These are phyloP conservation scores for Ophiostoma montium DNA, from an alignment of 2,329 filamentous ascomycete genomes.

Conservation along the genomic window DNA sequence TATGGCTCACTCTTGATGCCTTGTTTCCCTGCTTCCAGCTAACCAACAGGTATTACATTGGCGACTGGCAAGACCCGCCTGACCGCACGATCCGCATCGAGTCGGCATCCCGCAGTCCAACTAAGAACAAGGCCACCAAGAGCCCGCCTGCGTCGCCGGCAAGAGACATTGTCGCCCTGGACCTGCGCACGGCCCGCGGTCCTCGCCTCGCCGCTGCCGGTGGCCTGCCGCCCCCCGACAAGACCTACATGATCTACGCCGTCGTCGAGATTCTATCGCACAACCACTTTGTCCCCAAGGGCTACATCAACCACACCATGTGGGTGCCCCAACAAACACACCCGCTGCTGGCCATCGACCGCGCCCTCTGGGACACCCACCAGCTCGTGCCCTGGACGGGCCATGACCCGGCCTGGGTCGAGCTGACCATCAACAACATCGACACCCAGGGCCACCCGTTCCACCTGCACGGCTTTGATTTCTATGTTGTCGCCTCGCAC, in stretches of 20 bases:
- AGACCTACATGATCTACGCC: slow-evolving; percentile 13
- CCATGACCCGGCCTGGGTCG: slow-evolving; percentile 13
- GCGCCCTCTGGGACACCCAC: slow-evolving; percentile 13
- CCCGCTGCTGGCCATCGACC: slow-evolving; percentile 12
- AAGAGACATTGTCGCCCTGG: not conserved
- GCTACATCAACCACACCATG: slow-evolving; percentile 15
- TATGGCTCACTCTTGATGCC: not conserved
- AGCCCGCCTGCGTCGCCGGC: not conserved
- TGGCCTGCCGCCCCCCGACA: slow-evolving; percentile 9
- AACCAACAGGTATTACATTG: slow-evolving; percentile 1
- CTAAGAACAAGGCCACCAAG: too few species aligned
- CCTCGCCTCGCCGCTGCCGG: not conserved
- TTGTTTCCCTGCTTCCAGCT: not conserved
- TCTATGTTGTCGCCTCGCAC: slow-evolving; percentile 14
- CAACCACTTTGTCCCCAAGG: slow-evolving; percentile 13
- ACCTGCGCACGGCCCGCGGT: slow-evolving; percentile 10
- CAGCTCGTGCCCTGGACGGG: slow-evolving; percentile 17
- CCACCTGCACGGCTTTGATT: slow-evolving; percentile 17
- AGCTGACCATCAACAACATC: slow-evolving; percentile 17
- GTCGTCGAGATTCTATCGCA: slow-evolving; percentile 13
- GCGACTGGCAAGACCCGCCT: slow-evolving; percentile 2
- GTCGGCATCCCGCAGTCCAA: not conserved
- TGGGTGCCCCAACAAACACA: slow-evolving; percentile 14
- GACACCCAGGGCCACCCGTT: slow-evolving; percentile 17
- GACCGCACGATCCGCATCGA: slow-evolving; percentile 1